phyloP scores from a whole-genome alignment of 2,329 filamentous ascomycete species.

The Zymoseptoria passerinii region DNA sequence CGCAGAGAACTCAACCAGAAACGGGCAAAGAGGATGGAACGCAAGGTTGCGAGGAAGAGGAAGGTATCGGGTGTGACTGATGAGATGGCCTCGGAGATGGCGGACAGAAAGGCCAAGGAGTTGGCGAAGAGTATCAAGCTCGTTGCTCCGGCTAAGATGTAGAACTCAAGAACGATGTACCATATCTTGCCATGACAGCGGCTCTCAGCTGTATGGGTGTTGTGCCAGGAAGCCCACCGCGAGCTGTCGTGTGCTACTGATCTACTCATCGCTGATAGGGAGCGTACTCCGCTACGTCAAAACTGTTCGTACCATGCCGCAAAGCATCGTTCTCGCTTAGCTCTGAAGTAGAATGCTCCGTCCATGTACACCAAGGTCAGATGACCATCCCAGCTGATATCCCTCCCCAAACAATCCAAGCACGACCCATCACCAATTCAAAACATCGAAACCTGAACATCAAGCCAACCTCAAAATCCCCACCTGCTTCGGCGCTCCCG shows the following conservation, averaged over 20 bases:
- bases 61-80: not conserved
- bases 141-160: not conserved
- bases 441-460: not conserved
- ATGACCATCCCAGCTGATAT: not conserved
- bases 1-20: not conserved
- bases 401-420: not conserved
- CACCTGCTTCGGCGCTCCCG: slow-evolving; percentile 13
- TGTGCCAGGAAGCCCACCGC: not conserved
- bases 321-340: no score
- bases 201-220: not conserved
- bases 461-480: slow-evolving; percentile 14
- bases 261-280: not conserved
- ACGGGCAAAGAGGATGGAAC: not conserved
- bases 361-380: not conserved
- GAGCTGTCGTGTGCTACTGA: no score
- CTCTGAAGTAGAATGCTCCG: not conserved
- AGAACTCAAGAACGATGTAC: not conserved
- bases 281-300: not conserved
- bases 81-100: not conserved
- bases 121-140: not conserved
- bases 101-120: not conserved
- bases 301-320: not conserved
- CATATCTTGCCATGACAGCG: not conserved
- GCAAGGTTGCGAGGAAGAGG: not conserved
- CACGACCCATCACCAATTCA: not conserved